Evolutionary conservation across 2,329 filamentous ascomycete genomes (phyloP), one percentile per base, ranked within the genome.

Genomic region (Didymella arachidicola): DNA sequence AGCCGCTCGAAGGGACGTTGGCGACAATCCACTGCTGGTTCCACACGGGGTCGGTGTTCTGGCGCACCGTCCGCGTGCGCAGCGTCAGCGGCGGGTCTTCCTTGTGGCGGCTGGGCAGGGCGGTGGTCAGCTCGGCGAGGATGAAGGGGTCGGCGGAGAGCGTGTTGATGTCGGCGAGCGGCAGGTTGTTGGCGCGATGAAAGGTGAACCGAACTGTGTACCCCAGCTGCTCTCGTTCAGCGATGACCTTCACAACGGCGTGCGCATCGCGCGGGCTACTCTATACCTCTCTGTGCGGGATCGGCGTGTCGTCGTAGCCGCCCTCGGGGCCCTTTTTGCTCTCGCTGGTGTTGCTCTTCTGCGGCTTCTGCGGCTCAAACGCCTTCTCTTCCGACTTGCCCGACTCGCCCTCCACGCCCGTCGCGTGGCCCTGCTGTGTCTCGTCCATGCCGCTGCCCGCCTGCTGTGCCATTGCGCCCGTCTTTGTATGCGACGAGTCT

Each of bases 131-230:
- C n/a, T 91, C 90, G 32, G 92, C 91, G 14, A 86, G 79, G 38
- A 97, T 81, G 73, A 88, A 98, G 0, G 94, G 93, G 74, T 98
- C 94, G 2, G 92, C 92, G 2, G 92, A 90, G 32, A 89, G 83
- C 11, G 87, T 87, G 69, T 86, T 85, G 67, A 96, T 81, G 77
- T 98, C 94, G 55, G 90, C 91, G 44, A 91, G 86, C 1, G 94
- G 92, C 3, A 98, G 85, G 72, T 96, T 93, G 61, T 82, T 81
- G 1, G 93, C 94, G 58, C 86, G 84, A 75, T 94, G 89, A 73
- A 98, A 92, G 49, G 87, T 93, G 79, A 98, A 89, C 73, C 89
- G 90, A 64, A 97, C 75, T 0, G 92, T 97, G 78, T 90, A 97
- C 26, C 93, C 93, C 7, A 89, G 87, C 8, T 89, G 88, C 4